phyloP scores from a whole-genome alignment of 345 rosid genomes.

The Crucihimalaya himalaica region DNA sequence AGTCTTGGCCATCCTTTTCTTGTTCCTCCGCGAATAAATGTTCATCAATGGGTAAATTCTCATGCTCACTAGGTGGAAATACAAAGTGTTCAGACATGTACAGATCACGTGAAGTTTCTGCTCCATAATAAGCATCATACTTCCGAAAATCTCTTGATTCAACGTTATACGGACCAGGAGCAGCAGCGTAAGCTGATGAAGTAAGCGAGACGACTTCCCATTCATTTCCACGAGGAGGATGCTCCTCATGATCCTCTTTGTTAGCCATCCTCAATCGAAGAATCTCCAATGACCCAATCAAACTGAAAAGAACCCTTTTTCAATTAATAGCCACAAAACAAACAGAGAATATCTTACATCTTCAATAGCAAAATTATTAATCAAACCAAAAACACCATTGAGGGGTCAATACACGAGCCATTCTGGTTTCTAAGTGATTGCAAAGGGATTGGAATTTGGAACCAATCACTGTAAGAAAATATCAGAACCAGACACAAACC shows the following conservation, averaged over 20 bases:
- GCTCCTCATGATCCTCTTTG: conserved; percentile 52
- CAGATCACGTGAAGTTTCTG: conserved; percentile 64
- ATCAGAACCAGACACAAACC: conserved; percentile 15
- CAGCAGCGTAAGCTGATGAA: conserved; percentile 89
- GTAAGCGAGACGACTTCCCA: conserved; percentile 98
- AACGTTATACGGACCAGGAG: conserved; percentile 69
- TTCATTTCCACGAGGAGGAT: conserved; percentile 59
- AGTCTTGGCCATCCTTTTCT: conserved; percentile 54
- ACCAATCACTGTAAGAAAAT: background rate
- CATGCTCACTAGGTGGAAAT: conserved; percentile 71
- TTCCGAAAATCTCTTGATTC: conserved; percentile 45
- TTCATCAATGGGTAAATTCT: conserved; percentile 57
- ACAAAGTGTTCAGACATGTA: conserved; percentile 82
- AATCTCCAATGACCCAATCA: conserved; percentile 10
- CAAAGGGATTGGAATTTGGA: background rate
- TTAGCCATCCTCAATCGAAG: conserved; percentile 51
- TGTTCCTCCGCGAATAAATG: conserved; percentile 41
- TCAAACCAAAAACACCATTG: conserved; percentile 2
- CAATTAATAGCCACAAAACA: background rate
- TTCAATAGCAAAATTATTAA: background rate
- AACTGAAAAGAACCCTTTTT: conserved; percentile 4
- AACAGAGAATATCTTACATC: background rate
- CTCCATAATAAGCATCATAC: conserved; percentile 42
- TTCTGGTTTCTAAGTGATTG: background rate
- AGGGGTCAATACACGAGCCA: conserved; percentile 1